These are phyloP conservation scores for Handroanthus guayacan DNA, from an alignment of 257 asterid species.

Conservation along the genomic window DNA sequence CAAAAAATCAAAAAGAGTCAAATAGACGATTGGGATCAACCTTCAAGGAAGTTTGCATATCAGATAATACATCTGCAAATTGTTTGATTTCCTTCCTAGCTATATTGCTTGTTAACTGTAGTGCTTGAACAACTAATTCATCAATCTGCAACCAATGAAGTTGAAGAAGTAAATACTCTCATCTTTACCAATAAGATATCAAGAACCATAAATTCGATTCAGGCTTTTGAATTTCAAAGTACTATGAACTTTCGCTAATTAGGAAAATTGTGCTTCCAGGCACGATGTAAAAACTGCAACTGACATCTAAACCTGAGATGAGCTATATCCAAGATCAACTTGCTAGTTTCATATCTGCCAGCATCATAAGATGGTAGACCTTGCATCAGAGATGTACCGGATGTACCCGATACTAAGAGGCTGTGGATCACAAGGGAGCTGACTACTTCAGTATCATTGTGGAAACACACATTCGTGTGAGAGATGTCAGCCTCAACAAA, in stretches of 20 bases:
- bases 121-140: slow-evolving; percentile 80
- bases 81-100: slow-evolving; percentile 67
- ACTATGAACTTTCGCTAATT: slow-evolving; percentile 1
- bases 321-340: slow-evolving; percentile 5
- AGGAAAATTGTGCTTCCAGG: not conserved
- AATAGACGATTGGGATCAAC: slow-evolving; percentile 46
- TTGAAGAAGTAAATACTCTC: slow-evolving; percentile 24
- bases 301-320: slow-evolving; percentile 5
- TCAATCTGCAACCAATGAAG: slow-evolving; percentile 70
- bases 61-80: slow-evolving; percentile 71
- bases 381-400: not conserved
- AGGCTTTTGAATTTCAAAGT: not conserved
- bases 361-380: not conserved
- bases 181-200: slow-evolving; percentile 30
- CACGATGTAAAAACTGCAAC: not conserved
- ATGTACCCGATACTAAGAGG: no score
- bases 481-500: no score
- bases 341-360: slow-evolving; percentile 2
- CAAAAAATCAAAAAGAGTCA: slow-evolving; percentile 20
- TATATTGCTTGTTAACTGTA: slow-evolving; percentile 50
- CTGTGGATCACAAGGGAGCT: no score
- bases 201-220: slow-evolving; percentile 7
- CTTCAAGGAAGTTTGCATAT: slow-evolving; percentile 79
- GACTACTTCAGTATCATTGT: no score
- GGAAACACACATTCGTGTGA: no score